These are phyloP conservation scores for Hypoxylon perforatum DNA, from an alignment of 495 filamentous ascomycete species.

Conservation along the genomic window DNA sequence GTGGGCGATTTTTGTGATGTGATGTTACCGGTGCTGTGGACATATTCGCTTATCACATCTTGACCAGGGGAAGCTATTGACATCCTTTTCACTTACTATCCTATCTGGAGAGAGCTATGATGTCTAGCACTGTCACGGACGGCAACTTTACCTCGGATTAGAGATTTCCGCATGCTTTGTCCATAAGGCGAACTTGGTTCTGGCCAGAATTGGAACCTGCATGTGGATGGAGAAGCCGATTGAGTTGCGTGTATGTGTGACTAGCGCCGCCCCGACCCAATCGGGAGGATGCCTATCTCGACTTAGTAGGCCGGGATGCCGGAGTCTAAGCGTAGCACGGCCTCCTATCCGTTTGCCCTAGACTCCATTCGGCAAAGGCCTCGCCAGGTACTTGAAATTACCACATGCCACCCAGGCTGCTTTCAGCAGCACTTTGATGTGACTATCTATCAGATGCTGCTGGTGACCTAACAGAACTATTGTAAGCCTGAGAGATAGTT, in stretches of 20 bases:
- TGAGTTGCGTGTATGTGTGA: slow-evolving; percentile 12
- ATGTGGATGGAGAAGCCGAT: slow-evolving; percentile 8
- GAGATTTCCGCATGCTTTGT: not conserved
- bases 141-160: slow-evolving; percentile 3
- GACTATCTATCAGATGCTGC: slow-evolving; percentile 3
- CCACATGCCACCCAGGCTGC: slow-evolving; percentile 3
- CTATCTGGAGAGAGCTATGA: no score
- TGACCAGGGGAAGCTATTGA: slow-evolving; percentile 2
- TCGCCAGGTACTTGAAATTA: slow-evolving; percentile 33
- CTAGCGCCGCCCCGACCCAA: slow-evolving; percentile 16
- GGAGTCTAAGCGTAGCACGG: slow-evolving; percentile 30
- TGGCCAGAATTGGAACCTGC: slow-evolving; percentile 11
- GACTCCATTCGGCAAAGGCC: slow-evolving; percentile 9
- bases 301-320: slow-evolving; percentile 22
- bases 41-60: slow-evolving; percentile 4
- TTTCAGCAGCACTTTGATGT: not conserved
- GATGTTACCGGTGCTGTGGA: slow-evolving; percentile 8
- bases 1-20: not conserved
- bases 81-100: not conserved
- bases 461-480: not conserved
- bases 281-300: slow-evolving; percentile 29
- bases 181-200: slow-evolving; percentile 7
- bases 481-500: slow-evolving; percentile 15
- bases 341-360: slow-evolving; percentile 22
- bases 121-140: no score